Evolutionary conservation across 257 asterid genomes (phyloP).

Genomic region (Nicotiana knightiana): DNA sequence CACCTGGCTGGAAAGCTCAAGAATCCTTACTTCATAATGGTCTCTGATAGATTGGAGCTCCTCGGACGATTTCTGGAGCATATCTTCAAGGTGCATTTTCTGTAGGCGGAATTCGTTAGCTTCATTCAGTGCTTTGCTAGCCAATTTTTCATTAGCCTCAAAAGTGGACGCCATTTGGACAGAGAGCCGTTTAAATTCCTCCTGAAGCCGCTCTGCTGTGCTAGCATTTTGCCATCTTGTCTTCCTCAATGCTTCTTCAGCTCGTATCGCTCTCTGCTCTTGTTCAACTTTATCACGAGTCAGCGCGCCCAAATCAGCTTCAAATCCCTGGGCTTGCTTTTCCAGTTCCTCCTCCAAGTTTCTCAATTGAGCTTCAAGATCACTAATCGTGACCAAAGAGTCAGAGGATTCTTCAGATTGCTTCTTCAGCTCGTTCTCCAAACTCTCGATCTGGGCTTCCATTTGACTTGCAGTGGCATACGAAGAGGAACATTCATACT

Average conservation of each 20-base stretch:
- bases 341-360: constrained; percentile 84
- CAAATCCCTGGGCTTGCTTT: constrained; percentile 65
- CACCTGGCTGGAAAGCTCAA: constrained; percentile 41
- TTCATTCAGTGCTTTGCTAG: constrained; percentile 73
- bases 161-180: constrained; percentile 72
- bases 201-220: constrained; percentile 81
- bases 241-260: constrained; percentile 84
- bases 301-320: constrained; percentile 61
- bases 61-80: constrained; percentile 50
- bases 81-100: constrained; percentile 51
- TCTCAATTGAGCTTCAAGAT: constrained; percentile 55
- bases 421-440: constrained; percentile 54
- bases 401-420: constrained; percentile 40
- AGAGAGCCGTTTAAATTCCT: constrained; percentile 70
- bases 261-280: constrained; percentile 84
- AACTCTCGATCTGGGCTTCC: constrained; percentile 61
- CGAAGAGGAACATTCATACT: constrained; percentile 70
- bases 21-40: constrained; percentile 43
- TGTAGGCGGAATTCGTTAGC: constrained; percentile 63
- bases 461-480: constrained; percentile 47
- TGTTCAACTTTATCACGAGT: constrained; percentile 68
- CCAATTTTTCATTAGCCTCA: constrained; percentile 79
- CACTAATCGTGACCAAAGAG: constrained; percentile 38
- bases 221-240: constrained; percentile 66
- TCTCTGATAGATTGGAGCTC: constrained; percentile 36